Conservation (phyloP, 2,329 filamentous ascomycete genomes). For the Diplodia scrobiculata region DNA sequence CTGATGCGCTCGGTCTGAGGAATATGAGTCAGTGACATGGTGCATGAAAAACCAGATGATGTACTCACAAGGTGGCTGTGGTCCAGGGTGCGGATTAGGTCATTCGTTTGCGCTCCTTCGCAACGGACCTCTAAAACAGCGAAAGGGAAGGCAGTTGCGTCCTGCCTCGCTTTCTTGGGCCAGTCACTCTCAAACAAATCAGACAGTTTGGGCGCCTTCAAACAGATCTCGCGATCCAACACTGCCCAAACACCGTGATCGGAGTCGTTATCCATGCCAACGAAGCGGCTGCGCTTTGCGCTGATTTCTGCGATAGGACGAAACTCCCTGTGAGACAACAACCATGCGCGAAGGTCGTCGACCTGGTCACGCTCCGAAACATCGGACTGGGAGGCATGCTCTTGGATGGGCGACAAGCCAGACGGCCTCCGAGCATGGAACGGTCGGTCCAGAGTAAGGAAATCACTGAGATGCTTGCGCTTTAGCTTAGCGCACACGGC, state of each 20-base stretch:
- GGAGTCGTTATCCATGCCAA: conserved; percentile 50
- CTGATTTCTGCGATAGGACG: conserved; percentile 51
- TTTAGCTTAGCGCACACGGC: conserved; percentile 41
- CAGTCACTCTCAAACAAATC: conserved; percentile 41
- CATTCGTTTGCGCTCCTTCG: conserved; percentile 47
- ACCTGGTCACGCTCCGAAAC: conserved; percentile 31
- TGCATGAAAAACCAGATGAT: not conserved
- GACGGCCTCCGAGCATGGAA: conserved; percentile 33
- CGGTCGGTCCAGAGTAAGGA: conserved; percentile 42
- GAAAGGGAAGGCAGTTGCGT: conserved; percentile 50
- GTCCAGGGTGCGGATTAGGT: conserved; percentile 50
- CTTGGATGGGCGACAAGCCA: conserved; percentile 32
- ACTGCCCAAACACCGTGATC: conserved; percentile 52
- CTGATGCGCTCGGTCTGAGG: conserved; percentile 53
- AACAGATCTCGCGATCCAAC: conserved; percentile 52
- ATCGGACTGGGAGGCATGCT: conserved; percentile 33
- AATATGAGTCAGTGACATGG: not conserved
- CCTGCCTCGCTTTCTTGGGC: conserved; percentile 35
- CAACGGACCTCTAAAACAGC: conserved; percentile 55
- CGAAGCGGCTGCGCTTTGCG: conserved; percentile 53
- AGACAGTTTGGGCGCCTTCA: conserved; percentile 41
- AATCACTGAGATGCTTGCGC: conserved; percentile 46
- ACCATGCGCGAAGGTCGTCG: conserved; percentile 46
- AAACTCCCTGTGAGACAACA: conserved; percentile 49
- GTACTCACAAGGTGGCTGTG: conserved; percentile 51